A percentile compares a stretch with the other conserved stretches of the same genome.
These are phyloP conservation scores for Chaetomiaceae sp. DNA, from an alignment of 2,329 filamentous ascomycete genomes.

Conservation along the genomic window DNA sequence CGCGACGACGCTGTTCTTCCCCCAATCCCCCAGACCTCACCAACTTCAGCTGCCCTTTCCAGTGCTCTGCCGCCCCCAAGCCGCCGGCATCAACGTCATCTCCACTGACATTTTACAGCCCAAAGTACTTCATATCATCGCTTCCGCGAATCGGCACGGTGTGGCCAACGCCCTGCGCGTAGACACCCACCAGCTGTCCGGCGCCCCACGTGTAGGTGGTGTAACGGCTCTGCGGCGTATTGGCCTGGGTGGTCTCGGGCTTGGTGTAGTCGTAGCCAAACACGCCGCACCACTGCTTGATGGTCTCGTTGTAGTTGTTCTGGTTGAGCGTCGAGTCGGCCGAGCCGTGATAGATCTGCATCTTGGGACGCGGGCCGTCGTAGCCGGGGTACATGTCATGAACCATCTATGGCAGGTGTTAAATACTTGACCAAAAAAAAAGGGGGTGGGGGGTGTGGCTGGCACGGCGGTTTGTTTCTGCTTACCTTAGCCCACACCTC, in stretches of 20 bases:
- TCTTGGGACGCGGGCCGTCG: slow-evolving; percentile 45
- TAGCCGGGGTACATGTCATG: slow-evolving; percentile 47
- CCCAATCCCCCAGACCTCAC: too few relatives aligned
- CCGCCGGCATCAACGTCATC: neutral
- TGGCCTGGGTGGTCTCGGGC: slow-evolving; percentile 26
- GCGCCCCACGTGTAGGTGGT: slow-evolving; percentile 26
- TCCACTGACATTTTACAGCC: slow-evolving; percentile 9
- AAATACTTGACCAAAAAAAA: slow-evolving; percentile 7
- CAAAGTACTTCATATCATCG: slow-evolving; percentile 30
- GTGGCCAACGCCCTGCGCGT: slow-evolving; percentile 31
- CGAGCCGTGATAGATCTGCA: slow-evolving; percentile 57
- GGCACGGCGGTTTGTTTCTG: too few relatives aligned
- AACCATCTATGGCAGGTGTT: slow-evolving; percentile 32
- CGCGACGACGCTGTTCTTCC: too few relatives aligned
- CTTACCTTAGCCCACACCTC: slow-evolving; percentile 42
- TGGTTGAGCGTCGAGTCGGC: slow-evolving; percentile 46
- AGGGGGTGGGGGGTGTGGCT: too few relatives aligned
- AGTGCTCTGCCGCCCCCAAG: neutral
- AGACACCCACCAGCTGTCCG: slow-evolving; percentile 29
- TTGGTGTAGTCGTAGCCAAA: slow-evolving; percentile 37
- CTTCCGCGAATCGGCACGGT: slow-evolving; percentile 29
- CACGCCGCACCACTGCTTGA: slow-evolving; percentile 53
- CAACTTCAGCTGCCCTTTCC: too few relatives aligned
- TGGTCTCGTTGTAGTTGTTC: slow-evolving; percentile 50
- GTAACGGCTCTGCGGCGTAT: slow-evolving; percentile 26